Evolutionary conservation across 2,329 filamentous ascomycete species (phyloP).

Genomic region (Fusarium nodosum): DNA sequence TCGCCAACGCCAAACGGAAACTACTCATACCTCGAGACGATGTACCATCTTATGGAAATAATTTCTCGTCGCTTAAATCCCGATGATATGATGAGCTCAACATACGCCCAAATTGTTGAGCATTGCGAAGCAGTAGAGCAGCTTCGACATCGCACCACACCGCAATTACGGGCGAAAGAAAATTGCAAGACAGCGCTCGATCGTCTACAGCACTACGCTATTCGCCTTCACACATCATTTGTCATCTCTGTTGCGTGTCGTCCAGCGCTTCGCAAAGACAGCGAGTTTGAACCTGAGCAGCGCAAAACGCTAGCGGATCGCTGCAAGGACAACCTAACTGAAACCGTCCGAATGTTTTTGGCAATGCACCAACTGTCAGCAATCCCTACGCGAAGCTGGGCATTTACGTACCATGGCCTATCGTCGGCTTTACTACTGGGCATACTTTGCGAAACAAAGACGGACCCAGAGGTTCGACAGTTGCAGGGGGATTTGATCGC

Average conservation of each 20-base stretch:
- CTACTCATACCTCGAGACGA: constrained; percentile 72
- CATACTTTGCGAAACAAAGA: constrained; percentile 73
- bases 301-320: constrained; percentile 68
- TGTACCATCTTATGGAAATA: constrained; percentile 74
- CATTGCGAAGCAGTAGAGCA: constrained; percentile 69
- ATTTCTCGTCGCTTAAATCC: constrained; percentile 71
- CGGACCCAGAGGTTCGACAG: constrained; percentile 72
- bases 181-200: constrained; percentile 74
- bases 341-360: constrained; percentile 77
- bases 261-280: constrained; percentile 70
- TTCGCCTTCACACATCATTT: constrained; percentile 75
- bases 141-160: constrained; percentile 63
- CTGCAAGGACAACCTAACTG: constrained; percentile 73
- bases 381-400: constrained; percentile 76
- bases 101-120: constrained; percentile 68
- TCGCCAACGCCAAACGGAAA: constrained; percentile 60
- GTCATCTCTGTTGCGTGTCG: constrained; percentile 75
- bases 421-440: constrained; percentile 75
- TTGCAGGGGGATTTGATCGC: constrained; percentile 74
- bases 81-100: constrained; percentile 63
- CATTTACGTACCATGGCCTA: constrained; percentile 76
- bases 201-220: constrained; percentile 73
- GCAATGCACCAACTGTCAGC: constrained; percentile 77
- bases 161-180: constrained; percentile 70
- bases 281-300: constrained; percentile 64